A percentile compares a stretch with the other conserved stretches of the same genome.
Evolutionary conservation across 192 early-diverging fungal species (phyloP).

Genomic region (Mortierella claussenii): DNA sequence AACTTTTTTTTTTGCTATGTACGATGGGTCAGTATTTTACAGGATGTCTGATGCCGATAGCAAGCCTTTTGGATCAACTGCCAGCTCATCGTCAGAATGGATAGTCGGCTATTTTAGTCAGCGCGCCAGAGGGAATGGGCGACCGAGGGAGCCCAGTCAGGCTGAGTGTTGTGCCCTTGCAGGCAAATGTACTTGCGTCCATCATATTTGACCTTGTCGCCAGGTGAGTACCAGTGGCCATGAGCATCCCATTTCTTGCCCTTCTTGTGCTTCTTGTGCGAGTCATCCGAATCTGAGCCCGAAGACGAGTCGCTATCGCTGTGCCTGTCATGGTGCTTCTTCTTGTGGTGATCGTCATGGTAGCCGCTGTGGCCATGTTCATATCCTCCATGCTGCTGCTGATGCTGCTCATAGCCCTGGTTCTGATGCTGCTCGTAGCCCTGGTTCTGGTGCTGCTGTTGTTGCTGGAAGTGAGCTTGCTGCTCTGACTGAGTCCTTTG

Average conservation of each 20-base stretch:
- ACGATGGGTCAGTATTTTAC: no score
- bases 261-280: conserved; percentile 34
- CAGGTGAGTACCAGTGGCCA: conserved; percentile 58
- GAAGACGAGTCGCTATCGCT: conserved; percentile 10
- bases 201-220: conserved; percentile 61
- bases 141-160: conserved; percentile 58
- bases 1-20: no score
- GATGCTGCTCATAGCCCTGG: conserved; percentile 6
- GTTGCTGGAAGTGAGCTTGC: conserved; percentile 12
- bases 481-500: conserved; percentile 13
- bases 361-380: conserved; percentile 14
- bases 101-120: conserved; percentile 32
- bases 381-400: conserved; percentile 8
- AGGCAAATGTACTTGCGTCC: conserved; percentile 58
- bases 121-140: conserved; percentile 62
- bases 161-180: conserved; percentile 58
- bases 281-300: conserved; percentile 21
- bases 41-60: no score
- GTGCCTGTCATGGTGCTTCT: conserved; percentile 17
- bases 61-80: no score
- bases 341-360: conserved; percentile 12
- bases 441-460: conserved; percentile 13
- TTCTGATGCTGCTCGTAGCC: conserved; percentile 1
- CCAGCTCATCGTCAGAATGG: no score
- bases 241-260: conserved; percentile 56